Conservation (phyloP, 2,329 filamentous ascomycete genomes). For the Aspergillus felis region DNA sequence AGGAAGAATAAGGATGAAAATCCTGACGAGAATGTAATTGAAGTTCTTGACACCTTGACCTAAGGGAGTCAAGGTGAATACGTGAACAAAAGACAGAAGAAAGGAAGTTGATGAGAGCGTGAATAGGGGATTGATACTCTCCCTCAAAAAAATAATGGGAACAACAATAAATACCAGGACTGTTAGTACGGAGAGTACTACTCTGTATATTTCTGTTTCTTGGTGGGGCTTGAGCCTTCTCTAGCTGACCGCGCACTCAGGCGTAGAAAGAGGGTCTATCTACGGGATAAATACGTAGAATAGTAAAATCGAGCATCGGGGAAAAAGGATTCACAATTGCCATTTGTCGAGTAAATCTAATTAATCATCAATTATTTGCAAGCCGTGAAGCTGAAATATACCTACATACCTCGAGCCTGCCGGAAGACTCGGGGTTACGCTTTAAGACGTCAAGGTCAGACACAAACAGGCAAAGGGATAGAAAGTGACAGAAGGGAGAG, state of each 20-base stretch:
- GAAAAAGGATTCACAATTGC: not conserved
- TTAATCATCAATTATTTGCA: too few species aligned
- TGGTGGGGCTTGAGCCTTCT: not conserved
- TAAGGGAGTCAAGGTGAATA: not conserved
- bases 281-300: not conserved
- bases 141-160: not conserved
- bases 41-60: not conserved
- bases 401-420: not conserved
- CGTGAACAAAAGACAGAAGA: not conserved
- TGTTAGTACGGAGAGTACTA: not conserved
- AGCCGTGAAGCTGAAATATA: not conserved
- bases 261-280: not conserved
- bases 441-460: not conserved
- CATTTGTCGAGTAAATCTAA: not conserved
- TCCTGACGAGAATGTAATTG: constrained; percentile 4
- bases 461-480: not conserved
- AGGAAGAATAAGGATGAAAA: not conserved
- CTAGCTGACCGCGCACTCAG: not conserved
- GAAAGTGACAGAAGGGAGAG: not conserved
- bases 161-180: not conserved
- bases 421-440: not conserved
- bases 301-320: not conserved
- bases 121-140: not conserved
- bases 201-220: not conserved
- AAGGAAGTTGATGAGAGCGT: not conserved